These are phyloP conservation scores for Conoideocrella luteorostrata DNA, from an alignment of 2,329 filamentous ascomycete genomes.

Conservation along the genomic window DNA sequence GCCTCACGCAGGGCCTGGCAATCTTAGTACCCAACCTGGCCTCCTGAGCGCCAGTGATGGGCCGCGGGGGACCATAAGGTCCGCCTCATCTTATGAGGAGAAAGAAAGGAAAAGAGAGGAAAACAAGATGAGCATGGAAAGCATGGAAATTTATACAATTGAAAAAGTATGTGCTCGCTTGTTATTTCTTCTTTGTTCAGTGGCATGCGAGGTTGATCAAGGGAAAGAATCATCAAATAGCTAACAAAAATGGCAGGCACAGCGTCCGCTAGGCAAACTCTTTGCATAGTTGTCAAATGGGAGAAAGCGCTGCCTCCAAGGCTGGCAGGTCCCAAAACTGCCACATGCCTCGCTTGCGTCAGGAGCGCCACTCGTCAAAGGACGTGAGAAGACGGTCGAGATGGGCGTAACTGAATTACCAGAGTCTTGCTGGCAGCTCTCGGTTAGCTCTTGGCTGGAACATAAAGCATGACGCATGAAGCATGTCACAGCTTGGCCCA, in stretches of 20 bases:
- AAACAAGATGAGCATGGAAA: slow-evolving; percentile 2
- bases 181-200: neutral
- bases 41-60: too few relatives aligned
- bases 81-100: neutral
- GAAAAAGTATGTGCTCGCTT: slow-evolving; percentile 1
- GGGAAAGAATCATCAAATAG: slow-evolving; percentile 8
- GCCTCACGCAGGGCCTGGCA: slow-evolving; percentile 4
- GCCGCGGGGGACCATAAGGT: neutral
- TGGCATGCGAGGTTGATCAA: neutral
- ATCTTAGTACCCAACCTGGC: slow-evolving; percentile 1
- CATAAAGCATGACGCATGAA: too few relatives aligned
- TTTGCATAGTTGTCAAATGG: neutral
- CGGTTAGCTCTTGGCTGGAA: too few relatives aligned
- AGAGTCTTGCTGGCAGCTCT: too few relatives aligned
- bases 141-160: neutral
- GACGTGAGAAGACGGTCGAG: too few relatives aligned
- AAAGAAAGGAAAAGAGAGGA: neutral
- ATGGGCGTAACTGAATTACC: too few relatives aligned
- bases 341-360: too few relatives aligned
- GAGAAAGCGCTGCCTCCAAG: too few relatives aligned
- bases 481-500: too few relatives aligned
- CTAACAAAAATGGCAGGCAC: neutral
- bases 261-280: neutral
- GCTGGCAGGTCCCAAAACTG: too few relatives aligned
- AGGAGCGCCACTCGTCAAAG: too few relatives aligned